Percentiles rank a stretch among this genome's conserved stretches.
Conservation (phyloP, 2,329 filamentous ascomycete genomes). For the Fusarium burgessii region DNA sequence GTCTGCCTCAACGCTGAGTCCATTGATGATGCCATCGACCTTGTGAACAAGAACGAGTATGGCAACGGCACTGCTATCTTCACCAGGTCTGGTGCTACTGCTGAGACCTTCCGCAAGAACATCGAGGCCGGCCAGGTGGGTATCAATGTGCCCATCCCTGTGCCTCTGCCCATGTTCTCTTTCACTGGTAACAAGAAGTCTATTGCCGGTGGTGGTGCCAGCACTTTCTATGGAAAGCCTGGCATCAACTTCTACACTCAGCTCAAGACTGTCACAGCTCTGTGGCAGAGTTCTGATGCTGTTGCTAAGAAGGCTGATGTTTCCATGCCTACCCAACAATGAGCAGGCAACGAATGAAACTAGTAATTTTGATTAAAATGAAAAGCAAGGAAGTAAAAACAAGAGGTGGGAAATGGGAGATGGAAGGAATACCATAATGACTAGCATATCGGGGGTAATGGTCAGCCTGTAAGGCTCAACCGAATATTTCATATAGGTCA, state of each 20-base stretch:
- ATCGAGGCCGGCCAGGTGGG: slow-evolving; percentile 89
- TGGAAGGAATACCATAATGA: slow-evolving; percentile 29
- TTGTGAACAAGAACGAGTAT: slow-evolving; percentile 89
- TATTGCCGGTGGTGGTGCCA: slow-evolving; percentile 90
- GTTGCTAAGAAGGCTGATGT: slow-evolving; percentile 87
- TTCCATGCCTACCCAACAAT: slow-evolving; percentile 78
- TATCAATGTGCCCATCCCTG: slow-evolving; percentile 85
- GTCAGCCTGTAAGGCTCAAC: slow-evolving; percentile 6
- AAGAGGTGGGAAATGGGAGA: slow-evolving; percentile 8
- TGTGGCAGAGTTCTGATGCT: slow-evolving; percentile 90
- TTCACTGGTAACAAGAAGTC: slow-evolving; percentile 88
- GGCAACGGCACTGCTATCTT: slow-evolving; percentile 90
- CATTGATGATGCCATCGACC: slow-evolving; percentile 81
- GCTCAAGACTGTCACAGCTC: slow-evolving; percentile 94
- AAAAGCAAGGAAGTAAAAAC: slow-evolving; percentile 4
- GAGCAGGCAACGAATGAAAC: slow-evolving; percentile 6
- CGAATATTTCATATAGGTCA: slow-evolving; percentile 12
- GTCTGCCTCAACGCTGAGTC: slow-evolving; percentile 84
- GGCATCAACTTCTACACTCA: slow-evolving; percentile 97
- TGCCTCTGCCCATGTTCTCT: slow-evolving; percentile 77
- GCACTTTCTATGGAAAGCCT: slow-evolving; percentile 94
- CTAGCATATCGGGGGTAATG: slow-evolving; percentile 9
- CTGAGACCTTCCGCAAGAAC: slow-evolving; percentile 80
- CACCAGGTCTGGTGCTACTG: slow-evolving; percentile 81
- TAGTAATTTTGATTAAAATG: background rate